A percentile compares a stretch with the other conserved stretches of the same genome.
phyloP scores from a whole-genome alignment of 2,329 filamentous ascomycete genomes.

The Rhexocercosporidium sp. region DNA sequence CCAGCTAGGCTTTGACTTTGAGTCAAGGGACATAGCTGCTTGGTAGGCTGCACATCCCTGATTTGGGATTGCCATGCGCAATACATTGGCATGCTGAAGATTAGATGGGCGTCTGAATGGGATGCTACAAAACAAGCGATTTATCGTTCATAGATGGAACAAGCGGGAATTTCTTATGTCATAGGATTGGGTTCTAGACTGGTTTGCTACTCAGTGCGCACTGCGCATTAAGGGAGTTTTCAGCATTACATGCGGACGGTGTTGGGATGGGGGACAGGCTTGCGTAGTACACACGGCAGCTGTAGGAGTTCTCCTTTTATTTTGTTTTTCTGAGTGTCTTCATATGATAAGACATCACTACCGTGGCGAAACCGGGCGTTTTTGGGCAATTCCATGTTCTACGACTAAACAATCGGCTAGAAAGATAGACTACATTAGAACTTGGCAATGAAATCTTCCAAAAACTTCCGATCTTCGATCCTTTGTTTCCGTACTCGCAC shows the following conservation, averaged over 20 bases:
- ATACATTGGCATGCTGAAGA: background rate
- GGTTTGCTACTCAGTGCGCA: background rate
- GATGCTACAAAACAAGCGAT: too few species aligned
- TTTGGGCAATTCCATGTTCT: background rate
- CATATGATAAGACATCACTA: background rate
- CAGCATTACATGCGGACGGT: background rate
- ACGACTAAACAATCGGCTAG: background rate
- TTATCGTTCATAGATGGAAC: background rate
- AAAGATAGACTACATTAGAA: constrained; percentile 2
- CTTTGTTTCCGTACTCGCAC: too few species aligned
- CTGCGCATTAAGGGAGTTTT: background rate
- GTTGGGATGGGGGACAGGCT: background rate
- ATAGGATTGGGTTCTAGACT: background rate
- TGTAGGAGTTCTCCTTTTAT: background rate
- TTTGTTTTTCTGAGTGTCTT: background rate
- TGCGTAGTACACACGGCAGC: background rate
- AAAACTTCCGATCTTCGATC: too few species aligned
- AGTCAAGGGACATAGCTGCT: background rate
- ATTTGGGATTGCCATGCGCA: background rate
- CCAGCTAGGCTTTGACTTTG: background rate
- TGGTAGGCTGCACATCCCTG: background rate
- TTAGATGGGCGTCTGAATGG: background rate
- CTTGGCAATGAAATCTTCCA: background rate
- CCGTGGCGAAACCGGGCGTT: background rate
- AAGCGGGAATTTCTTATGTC: background rate